Evolutionary conservation across 140 eudicot genomes (phyloP), one percentile per base, ranked within the genome.

Genomic region (Stevia rebaudiana): DNA sequence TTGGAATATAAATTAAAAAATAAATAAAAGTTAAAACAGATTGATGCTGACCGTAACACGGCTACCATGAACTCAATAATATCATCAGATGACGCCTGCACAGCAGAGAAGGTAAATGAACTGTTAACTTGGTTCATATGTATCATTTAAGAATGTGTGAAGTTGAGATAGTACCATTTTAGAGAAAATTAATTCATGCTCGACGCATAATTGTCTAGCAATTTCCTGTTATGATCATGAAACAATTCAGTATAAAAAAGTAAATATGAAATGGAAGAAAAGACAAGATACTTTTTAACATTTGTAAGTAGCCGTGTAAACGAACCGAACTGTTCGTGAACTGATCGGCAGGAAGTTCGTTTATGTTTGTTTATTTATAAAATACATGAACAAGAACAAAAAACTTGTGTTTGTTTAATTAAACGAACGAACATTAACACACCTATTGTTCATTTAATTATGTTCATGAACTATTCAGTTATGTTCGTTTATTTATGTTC

Each of bases 11-110:
- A 19, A 66, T 44, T 61, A 3, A 33, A 24, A 33, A 24, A 25
- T n/a, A 72, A 12, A 17, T 18, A 22, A 50, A 22, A 11, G 25
- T 3, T 39, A 28, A 24, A 22, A 58, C 18, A 36, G 33, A 61
- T 39, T 39, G 42, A 68, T n/a, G 69, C 83, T 75, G 37, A 92
- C 96, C 90, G 76, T 63, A 92, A 71, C 89, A 92, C 88, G 69
- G 83, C 79, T 44, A 87, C 68, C 86, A 92, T 75, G 78, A 88
- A 92, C 67, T 85, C 84, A 69, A 91, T 71, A 75, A 88, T 92
- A 73, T 92, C 98, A 75, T 92, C 98, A 75, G 74, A 88, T 19
- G 96, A 92, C 28, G 96, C 98, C 98, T 88, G 92, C 60, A 70
- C 66, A 18, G 36, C 61, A n/a, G 48, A 52, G 40, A 49, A 72